A percentile compares a stretch with the other conserved stretches of the same genome.
Conservation (phyloP, 106 monocot species). For the Vanilla planifolia region DNA sequence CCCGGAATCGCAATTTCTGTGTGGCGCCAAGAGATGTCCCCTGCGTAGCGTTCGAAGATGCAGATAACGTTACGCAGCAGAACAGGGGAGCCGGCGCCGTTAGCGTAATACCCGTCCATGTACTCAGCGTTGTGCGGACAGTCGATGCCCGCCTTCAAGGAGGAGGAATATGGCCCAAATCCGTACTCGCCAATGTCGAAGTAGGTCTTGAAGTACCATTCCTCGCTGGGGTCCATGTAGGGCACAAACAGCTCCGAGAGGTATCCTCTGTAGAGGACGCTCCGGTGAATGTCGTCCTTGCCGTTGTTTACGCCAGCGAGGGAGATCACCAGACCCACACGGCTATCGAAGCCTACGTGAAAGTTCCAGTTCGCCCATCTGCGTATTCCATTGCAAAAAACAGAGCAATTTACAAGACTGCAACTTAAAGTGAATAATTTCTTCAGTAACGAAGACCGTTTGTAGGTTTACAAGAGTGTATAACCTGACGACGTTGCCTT, state of each 20-base stretch:
- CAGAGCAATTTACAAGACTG: background rate
- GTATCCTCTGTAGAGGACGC: constrained; percentile 53
- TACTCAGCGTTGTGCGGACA: constrained; percentile 47
- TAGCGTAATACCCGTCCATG: constrained; percentile 41
- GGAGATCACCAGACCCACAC: constrained; percentile 63
- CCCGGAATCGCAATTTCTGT: constrained; percentile 37
- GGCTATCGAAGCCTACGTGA: constrained; percentile 46
- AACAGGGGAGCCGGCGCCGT: constrained; percentile 49
- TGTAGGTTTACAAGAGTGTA: no score
- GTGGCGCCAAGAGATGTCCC: constrained; percentile 63
- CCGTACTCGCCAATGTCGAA: constrained; percentile 70
- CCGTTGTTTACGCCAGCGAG: constrained; percentile 18
- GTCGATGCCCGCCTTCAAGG: constrained; percentile 32
- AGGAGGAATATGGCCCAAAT: constrained; percentile 26
- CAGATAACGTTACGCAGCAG: constrained; percentile 40
- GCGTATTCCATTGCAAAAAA: background rate
- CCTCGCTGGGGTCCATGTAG: constrained; percentile 67
- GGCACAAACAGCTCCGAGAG: constrained; percentile 68
- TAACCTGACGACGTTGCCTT: constrained; percentile 46
- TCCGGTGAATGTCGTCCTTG: constrained; percentile 3
- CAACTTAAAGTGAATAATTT: no score
- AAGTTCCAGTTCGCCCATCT: constrained; percentile 82
- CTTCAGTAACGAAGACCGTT: no score
- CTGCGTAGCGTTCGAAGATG: constrained; percentile 57
- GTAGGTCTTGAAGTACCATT: constrained; percentile 64